Percentiles rank a stretch among this genome's conserved stretches.
Conservation (phyloP, 75 land plant genomes). For the Sequoiadendron giganteum region DNA sequence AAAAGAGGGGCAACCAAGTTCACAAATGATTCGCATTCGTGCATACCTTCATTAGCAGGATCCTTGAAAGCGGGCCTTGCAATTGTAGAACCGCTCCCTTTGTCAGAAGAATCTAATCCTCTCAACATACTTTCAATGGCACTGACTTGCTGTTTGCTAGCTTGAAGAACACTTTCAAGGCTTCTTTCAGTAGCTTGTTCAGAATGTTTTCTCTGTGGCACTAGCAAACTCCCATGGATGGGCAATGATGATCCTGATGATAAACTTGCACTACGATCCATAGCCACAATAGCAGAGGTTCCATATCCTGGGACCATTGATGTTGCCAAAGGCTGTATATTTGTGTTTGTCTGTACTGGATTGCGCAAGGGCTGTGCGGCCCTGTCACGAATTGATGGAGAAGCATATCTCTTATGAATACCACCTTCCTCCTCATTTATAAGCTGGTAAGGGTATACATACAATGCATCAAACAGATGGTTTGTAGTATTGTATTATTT, state of each 20-base stretch:
- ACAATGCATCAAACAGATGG: neutral
- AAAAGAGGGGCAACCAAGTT: neutral
- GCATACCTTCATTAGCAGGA: constrained; percentile 44
- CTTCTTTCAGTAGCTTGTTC: constrained; percentile 73
- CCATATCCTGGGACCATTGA: constrained; percentile 63
- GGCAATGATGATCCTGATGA: constrained; percentile 50
- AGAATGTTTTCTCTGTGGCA: constrained; percentile 55
- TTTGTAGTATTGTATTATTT: neutral
- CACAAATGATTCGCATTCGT: neutral
- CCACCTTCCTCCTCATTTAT: constrained; percentile 98
- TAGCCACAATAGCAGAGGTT: constrained; percentile 81
- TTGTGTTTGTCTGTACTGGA: constrained; percentile 35
- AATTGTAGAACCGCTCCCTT: constrained; percentile 31
- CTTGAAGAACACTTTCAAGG: constrained; percentile 84
- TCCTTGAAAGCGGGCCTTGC: constrained; percentile 65
- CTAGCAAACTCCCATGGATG: constrained; percentile 29
- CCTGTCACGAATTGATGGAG: constrained; percentile 82
- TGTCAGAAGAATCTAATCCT: constrained; percentile 72
- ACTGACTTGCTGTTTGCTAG: constrained; percentile 96
- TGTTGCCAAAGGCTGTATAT: constrained; percentile 27
- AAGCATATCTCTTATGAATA: constrained; percentile 80
- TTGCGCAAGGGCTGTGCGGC: constrained; percentile 29
- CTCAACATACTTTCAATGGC: constrained; percentile 96
- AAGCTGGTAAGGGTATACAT: constrained; percentile 40
- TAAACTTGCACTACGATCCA: constrained; percentile 68